These are phyloP conservation scores for Lindgomyces ingoldianus DNA, from an alignment of 495 filamentous ascomycete species.

Conservation along the genomic window DNA sequence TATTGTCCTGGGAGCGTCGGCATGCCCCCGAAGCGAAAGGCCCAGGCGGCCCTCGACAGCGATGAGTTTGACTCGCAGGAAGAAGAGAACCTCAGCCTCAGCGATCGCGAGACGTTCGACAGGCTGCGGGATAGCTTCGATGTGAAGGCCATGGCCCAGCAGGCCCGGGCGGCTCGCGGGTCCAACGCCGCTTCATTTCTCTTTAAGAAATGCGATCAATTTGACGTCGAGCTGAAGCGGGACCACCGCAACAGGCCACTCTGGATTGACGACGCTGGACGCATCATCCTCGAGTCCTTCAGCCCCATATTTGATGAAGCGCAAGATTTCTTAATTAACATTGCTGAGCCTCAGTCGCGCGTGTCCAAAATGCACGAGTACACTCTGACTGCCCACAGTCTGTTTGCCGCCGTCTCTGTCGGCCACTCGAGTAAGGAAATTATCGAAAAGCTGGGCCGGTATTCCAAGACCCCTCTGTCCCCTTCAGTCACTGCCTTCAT, in stretches of 20 bases:
- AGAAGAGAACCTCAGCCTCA: constrained; percentile 23
- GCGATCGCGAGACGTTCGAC: constrained; percentile 55
- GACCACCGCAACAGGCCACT: constrained; percentile 87
- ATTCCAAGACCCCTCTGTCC: constrained; percentile 84
- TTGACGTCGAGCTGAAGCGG: constrained; percentile 74
- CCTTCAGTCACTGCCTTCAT: constrained; percentile 79
- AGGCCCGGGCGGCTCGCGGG: constrained; percentile 19
- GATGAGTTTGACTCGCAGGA: constrained; percentile 66
- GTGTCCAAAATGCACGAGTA: constrained; percentile 92
- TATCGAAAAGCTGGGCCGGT: constrained; percentile 77
- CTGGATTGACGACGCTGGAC: constrained; percentile 83
- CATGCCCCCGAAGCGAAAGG: constrained; percentile 83
- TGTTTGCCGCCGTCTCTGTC: constrained; percentile 93
- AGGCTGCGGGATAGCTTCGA: constrained; percentile 69
- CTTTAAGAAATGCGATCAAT: constrained; percentile 76
- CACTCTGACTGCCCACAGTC: constrained; percentile 81
- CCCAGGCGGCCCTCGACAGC: constrained; percentile 58
- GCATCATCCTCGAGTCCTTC: constrained; percentile 95
- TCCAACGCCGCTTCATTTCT: constrained; percentile 50
- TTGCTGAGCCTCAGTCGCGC: constrained; percentile 88
- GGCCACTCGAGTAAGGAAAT: constrained; percentile 87
- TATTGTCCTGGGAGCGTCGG: no score
- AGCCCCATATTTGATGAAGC: constrained; percentile 79
- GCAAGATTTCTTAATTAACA: constrained; percentile 91
- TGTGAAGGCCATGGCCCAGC: constrained; percentile 51